Evolutionary conservation across 2,329 filamentous ascomycete genomes (phyloP), one percentile per base, ranked within the genome.

Genomic region (Monascus ruber): DNA sequence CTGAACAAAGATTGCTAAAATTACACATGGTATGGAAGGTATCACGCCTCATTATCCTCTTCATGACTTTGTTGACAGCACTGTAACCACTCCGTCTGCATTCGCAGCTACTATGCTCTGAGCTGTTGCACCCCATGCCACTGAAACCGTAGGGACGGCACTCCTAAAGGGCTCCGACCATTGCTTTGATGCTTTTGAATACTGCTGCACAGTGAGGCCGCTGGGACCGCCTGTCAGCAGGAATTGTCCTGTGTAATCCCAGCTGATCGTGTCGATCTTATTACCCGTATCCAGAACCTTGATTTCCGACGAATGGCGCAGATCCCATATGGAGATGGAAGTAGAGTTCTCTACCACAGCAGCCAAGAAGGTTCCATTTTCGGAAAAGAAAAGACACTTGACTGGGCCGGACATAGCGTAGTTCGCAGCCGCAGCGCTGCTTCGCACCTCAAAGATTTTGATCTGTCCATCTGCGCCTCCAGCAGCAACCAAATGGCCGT

Each of bases 221-320:
- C 81, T 79, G 4, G 81, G 73, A 5, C 89, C 89, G 4, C 78
- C 84, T 8, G 83, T 83, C 25, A 88, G 84, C 38, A 98, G 71
- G 68, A 84, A 98, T 63, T 95, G 89, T 33, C 88, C 89, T 5
- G 85, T 91, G 68, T 94, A 95, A 58, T 98, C 91, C 88, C 88
- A 98, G 36, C 74, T 72, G 47, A 95, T 72, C 32, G 75, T 78
- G 44, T 83, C 76, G 35, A 94, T 77, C n/a, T 77, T 72, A 45
- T 79, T 81, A 40, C 87, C 89, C 34, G 83, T 81, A 47, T 95
- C 86, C 32, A 98, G 71, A n/a, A 83, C 77, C 72, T 94, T 94
- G 57, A 81, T 79, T 53, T 79, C 75, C 4, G 81, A 80, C 11
- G 83, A 79, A 65, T 94, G 95, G 51, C 91, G 81, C 44, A 98